Percentiles rank a stretch among this genome's conserved stretches.
Conservation (phyloP, 78 protist genomes). For the Guillardia theta region DNA sequence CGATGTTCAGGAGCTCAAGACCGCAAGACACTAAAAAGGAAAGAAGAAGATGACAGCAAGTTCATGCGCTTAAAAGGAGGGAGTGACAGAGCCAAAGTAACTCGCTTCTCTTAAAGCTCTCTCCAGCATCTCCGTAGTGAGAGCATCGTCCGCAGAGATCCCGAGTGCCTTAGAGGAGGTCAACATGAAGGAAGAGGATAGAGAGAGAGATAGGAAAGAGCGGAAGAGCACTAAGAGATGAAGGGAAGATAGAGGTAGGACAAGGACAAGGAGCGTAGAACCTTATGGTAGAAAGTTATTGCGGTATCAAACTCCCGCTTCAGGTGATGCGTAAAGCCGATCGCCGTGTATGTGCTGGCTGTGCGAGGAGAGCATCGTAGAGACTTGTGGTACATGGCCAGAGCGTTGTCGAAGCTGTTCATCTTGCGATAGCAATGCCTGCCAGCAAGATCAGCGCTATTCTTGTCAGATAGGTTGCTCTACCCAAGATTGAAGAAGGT, state of each 20-base stretch:
- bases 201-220: background rate
- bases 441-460: no score
- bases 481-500: slow-evolving; percentile 19
- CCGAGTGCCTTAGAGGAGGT: background rate
- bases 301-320: slow-evolving; percentile 8
- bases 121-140: slow-evolving; percentile 11
- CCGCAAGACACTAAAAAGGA: no score
- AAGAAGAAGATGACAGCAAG: no score
- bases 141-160: background rate
- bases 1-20: no score
- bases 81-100: no score
- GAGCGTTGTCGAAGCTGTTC: background rate
- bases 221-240: background rate
- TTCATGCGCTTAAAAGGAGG: no score
- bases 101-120: background rate
- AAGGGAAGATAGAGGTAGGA: no score
- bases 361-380: background rate
- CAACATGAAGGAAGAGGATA: background rate
- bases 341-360: background rate
- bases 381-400: background rate
- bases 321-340: slow-evolving; percentile 1
- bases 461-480: no score
- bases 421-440: background rate
- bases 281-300: slow-evolving; percentile 11
- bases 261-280: no score